Evolutionary conservation across 1,139 yeast genomes (phyloP).

Genomic region (Martiniozyma asiatica): DNA sequence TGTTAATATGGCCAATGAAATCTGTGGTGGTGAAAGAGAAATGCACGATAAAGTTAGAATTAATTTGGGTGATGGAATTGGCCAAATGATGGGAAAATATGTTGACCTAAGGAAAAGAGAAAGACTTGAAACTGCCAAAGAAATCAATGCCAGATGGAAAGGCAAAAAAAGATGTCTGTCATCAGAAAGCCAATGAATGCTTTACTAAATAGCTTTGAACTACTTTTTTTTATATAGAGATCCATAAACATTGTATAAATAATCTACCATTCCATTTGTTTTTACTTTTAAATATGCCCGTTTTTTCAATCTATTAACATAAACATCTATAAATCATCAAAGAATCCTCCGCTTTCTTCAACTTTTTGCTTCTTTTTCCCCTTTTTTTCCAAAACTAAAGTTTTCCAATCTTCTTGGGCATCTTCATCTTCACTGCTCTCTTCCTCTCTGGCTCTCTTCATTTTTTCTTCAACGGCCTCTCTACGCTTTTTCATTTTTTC

Average conservation of each 20-base stretch:
- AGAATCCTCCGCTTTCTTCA: constrained; percentile 36
- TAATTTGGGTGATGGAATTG: constrained; percentile 65
- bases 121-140: constrained; percentile 38
- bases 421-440: constrained; percentile 29
- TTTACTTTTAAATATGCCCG: background rate
- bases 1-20: constrained; percentile 25
- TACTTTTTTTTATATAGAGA: too few species aligned
- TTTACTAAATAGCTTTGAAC: too few species aligned
- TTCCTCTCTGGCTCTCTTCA: constrained; percentile 29
- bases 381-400: constrained; percentile 54
- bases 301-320: background rate
- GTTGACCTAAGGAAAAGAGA: constrained; percentile 42
- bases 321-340: constrained; percentile 54
- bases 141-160: constrained; percentile 52
- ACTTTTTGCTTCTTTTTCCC: constrained; percentile 31
- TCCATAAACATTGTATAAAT: constrained; percentile 32
- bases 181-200: too few species aligned
- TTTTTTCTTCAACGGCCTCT: constrained; percentile 48
- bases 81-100: constrained; percentile 44
- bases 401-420: constrained; percentile 76
- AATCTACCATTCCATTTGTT: constrained; percentile 51
- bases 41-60: constrained; percentile 23
- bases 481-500: constrained; percentile 52
- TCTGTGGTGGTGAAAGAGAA: too few species aligned
- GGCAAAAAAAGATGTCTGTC: constrained; percentile 7